Conservation (phyloP, 2,329 filamentous ascomycete genomes). For the Coniochaeta ligniaria region DNA sequence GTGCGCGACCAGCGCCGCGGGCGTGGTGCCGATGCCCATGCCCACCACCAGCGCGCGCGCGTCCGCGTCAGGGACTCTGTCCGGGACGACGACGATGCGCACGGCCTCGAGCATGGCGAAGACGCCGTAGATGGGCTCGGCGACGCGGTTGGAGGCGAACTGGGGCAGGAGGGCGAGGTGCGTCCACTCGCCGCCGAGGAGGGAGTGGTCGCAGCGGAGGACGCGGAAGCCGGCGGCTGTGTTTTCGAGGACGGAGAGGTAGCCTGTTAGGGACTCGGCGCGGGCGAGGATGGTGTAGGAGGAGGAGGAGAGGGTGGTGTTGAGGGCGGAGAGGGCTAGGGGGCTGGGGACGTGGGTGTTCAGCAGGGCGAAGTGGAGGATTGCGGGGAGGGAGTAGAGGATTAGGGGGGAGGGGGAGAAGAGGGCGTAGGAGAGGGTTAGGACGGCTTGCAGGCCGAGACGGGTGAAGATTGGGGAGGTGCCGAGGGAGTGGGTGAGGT, state of each 20-base stretch:
- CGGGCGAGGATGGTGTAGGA: slow-evolving; percentile 75
- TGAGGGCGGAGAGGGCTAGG: slow-evolving; percentile 53
- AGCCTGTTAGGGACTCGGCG: slow-evolving; percentile 81
- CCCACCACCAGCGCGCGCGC: slow-evolving; percentile 86
- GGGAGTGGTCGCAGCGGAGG: slow-evolving; percentile 87
- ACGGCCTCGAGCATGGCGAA: slow-evolving; percentile 94
- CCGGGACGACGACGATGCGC: slow-evolving; percentile 61
- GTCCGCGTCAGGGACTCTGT: slow-evolving; percentile 47
- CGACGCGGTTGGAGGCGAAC: slow-evolving; percentile 45
- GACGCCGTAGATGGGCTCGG: slow-evolving; percentile 90
- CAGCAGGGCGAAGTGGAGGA: slow-evolving; percentile 62
- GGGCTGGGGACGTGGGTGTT: slow-evolving; percentile 68
- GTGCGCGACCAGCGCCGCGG: slow-evolving; percentile 77
- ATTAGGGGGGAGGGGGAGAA: slow-evolving; percentile 64
- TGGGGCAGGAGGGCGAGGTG: slow-evolving; percentile 41
- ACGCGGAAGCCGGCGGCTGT: slow-evolving; percentile 63
- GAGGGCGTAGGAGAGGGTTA: slow-evolving; percentile 58
- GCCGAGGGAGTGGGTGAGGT: slow-evolving; percentile 48
- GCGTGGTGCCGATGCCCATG: slow-evolving; percentile 86
- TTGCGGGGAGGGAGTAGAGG: slow-evolving; percentile 60
- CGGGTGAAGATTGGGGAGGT: slow-evolving; percentile 59
- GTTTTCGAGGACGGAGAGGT: slow-evolving; percentile 84
- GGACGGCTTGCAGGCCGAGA: slow-evolving; percentile 61
- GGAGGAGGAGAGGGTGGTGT: slow-evolving; percentile 59
- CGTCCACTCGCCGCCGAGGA: slow-evolving; percentile 89